These are phyloP conservation scores for Suillus cothurnatus DNA, from an alignment of 768 basidiomycete species.

Conservation along the genomic window DNA sequence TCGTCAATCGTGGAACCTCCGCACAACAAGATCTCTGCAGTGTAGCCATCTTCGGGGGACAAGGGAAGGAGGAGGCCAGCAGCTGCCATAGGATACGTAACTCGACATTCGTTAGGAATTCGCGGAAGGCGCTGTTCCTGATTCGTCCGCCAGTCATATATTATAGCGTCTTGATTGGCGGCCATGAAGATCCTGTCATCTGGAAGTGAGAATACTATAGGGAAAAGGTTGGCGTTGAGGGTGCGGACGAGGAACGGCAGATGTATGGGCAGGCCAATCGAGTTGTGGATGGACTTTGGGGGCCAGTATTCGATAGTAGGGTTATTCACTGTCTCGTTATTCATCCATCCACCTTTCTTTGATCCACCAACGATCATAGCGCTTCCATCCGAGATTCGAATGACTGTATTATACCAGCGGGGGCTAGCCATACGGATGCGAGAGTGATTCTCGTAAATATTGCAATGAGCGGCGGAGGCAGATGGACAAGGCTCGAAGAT, in stretches of 20 bases:
- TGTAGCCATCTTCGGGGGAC: conserved; percentile 59
- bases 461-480: conserved; percentile 49
- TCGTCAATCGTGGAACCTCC: conserved; percentile 76
- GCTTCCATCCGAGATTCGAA: conserved; percentile 75
- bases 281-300: conserved; percentile 70
- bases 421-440: conserved; percentile 73
- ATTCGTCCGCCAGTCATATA: conserved; percentile 74
- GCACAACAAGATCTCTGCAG: conserved; percentile 72
- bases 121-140: conserved; percentile 61
- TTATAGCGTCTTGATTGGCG: conserved; percentile 77
- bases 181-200: conserved; percentile 74
- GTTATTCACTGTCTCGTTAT: conserved; percentile 79
- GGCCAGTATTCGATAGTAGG: conserved; percentile 84
- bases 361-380: conserved; percentile 84
- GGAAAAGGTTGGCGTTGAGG: conserved; percentile 82
- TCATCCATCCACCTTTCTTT: conserved; percentile 84
- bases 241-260: conserved; percentile 68
- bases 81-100: conserved; percentile 84
- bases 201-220: conserved; percentile 72
- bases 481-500: conserved; percentile 68
- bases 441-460: conserved; percentile 64
- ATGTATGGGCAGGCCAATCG: conserved; percentile 66
- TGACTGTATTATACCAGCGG: conserved; percentile 78
- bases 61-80: conserved; percentile 75
- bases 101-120: conserved; percentile 76